Percentiles rank a stretch among this genome's conserved stretches.
These are phyloP conservation scores for Talaromyces wortmannii DNA, from an alignment of 495 filamentous ascomycete genomes.

Conservation along the genomic window DNA sequence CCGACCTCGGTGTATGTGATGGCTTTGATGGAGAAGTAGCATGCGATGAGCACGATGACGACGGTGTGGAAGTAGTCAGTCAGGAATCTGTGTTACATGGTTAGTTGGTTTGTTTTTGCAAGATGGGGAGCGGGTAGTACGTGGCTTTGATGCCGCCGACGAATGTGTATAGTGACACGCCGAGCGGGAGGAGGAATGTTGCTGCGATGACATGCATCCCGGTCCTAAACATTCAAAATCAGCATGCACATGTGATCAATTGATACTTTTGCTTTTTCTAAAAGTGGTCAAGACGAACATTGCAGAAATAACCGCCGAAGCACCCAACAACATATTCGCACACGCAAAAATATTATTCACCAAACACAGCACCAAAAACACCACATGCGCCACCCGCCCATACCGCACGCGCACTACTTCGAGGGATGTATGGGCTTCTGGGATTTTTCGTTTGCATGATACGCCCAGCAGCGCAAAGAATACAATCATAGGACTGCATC, in stretches of 20 bases:
- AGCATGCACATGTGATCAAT: too few species aligned
- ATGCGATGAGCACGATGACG: conserved; percentile 40
- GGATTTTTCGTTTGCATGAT: conserved; percentile 38
- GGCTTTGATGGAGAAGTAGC: conserved; percentile 40
- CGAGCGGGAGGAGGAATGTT: conserved; percentile 35
- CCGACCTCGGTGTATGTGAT: conserved; percentile 31
- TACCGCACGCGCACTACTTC: conserved; percentile 32
- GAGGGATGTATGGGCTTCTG: conserved; percentile 36
- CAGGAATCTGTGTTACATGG: conserved; percentile 29
- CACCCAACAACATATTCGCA: conserved; percentile 38
- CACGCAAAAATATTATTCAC: conserved; percentile 38
- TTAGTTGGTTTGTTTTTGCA: conserved; percentile 10
- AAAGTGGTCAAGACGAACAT: too few species aligned
- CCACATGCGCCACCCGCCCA: conserved; percentile 27
- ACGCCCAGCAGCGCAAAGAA: conserved; percentile 40
- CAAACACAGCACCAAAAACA: conserved; percentile 34
- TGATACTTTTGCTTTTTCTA: too few species aligned
- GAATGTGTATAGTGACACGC: conserved; percentile 35
- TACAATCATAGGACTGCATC: conserved; percentile 38
- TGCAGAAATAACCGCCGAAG: conserved; percentile 26
- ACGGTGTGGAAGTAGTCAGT: conserved; percentile 36
- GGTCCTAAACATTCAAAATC: conserved; percentile 14
- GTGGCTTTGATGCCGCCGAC: conserved; percentile 43
- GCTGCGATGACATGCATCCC: conserved; percentile 41
- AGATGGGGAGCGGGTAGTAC: too few species aligned